Evolutionary conservation across 2,329 filamentous ascomycete species (phyloP), one percentile per base, ranked within the genome.

Genomic region (Aaosphaeria arxii): DNA sequence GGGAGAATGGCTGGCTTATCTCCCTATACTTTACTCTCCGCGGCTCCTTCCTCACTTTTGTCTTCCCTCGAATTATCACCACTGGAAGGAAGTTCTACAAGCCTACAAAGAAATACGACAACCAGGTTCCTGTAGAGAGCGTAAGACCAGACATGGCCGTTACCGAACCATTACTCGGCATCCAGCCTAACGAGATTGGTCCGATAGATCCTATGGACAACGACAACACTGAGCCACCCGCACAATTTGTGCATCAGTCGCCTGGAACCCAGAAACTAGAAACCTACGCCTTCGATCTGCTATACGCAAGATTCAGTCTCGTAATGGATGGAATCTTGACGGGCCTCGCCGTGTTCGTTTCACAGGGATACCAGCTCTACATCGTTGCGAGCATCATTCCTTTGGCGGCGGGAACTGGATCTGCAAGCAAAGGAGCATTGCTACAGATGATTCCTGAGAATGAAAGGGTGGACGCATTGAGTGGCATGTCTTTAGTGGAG

Each of bases 401-500:
- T 0, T 81, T 89, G 30, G 85, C 83, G 0, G 86, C 85, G 0
- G 86, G 86, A 0, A 85, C 85, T 0, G 86, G 84, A 0, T 79
- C 85, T 0, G 84, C 86, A 0, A 84, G 85, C 1, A 89, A 89
- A 55, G 86, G 86, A 1, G 83, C 86, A n/a, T 87, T 89, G 50
- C 79, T 87, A 0, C 81, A 86, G 48, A 86, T 89, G 84, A 84
- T 84, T 40, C 73, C 83, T 0, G 74, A 81, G 1, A 75, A 75
- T 0, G 79, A 86, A 47, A 76, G 85, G 0, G 77, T 81, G 0
- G 86, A 89, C 58, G 86, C 86, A 0, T 71, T 89, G 3, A 83
- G 84, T 36, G 85, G 83, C 0, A 83, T 89, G 9, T 87, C 84
- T 0, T 71, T 89, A 0, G 81, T 89, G 0, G 86, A 89, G 59